Evolutionary conservation across 768 basidiomycete species (phyloP), one percentile per base, ranked within the genome.

Genomic region (Cubamyces lactineus): DNA sequence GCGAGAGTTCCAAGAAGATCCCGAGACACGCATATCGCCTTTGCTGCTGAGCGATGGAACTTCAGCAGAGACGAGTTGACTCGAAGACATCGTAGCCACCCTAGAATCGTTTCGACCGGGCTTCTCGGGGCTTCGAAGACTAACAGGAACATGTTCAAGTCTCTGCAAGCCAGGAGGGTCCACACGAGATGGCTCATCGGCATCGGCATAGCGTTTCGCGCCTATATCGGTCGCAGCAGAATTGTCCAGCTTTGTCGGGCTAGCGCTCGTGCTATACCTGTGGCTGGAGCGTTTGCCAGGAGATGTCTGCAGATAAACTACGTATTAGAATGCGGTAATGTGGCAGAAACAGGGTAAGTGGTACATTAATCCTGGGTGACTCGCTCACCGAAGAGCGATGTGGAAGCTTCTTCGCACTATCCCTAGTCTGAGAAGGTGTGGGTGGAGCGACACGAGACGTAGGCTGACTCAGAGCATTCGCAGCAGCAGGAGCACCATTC

Each of bases 21-120:
- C 68, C 58, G 72, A 46, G 60, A 72, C 42, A 62, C 71, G 72
- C 23, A 26, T 5, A n/a, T 69, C 69, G 21, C 70, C 66, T 17
- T 71, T 68, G 56, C 67, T 67, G 53, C 66, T 68, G 46, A 68
- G 59, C 63, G 71, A 65, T 34, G 63, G 65, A 28, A 61, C 47
- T 57, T 70, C 63, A 46, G 64, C 40, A 61, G 67, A 57, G 63
- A 66, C 65, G 62, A 61, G 64, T 65, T 72, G 74, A 75, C 78
- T 67, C 38, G 71, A 46, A 54, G 70, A 59, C 34, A 42, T 42
- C 38, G 42, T 42, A 38, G 49, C 47, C 8, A 39, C 21, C 1
- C 23, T 12, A 38, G 26, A n/a, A 15, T 60, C 63, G 52, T 52
- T 49, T 28, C 58, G 53, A 38, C n/a, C 24, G 26, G 17, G 16